These are phyloP conservation scores for Candida peoriensis DNA, from an alignment of 805 yeast species.

Conservation along the genomic window DNA sequence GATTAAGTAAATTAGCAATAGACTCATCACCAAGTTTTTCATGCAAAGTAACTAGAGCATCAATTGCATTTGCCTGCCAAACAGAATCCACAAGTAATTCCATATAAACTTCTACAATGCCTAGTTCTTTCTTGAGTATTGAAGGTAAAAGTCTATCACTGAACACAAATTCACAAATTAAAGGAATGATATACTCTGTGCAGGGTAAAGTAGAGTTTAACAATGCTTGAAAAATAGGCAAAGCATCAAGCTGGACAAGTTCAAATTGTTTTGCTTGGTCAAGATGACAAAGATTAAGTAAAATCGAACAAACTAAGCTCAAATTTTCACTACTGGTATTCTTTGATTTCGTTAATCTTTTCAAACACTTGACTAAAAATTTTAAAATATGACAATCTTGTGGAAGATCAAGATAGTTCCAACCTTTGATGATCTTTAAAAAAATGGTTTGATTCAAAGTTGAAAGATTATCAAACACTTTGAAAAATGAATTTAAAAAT, in stretches of 20 bases:
- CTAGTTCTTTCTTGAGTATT: slow-evolving; percentile 14
- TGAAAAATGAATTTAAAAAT: slow-evolving; percentile 39
- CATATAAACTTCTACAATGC: slow-evolving; percentile 29
- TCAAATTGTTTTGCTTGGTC: slow-evolving; percentile 36
- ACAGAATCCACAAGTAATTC: slow-evolving; percentile 40
- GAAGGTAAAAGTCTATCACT: slow-evolving; percentile 28
- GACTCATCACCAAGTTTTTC: slow-evolving; percentile 30
- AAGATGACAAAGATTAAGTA: slow-evolving; percentile 43
- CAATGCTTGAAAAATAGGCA: slow-evolving; percentile 33
- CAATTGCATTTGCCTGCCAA: slow-evolving; percentile 50
- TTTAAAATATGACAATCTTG: slow-evolving; percentile 30
- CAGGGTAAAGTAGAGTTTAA: slow-evolving; percentile 36
- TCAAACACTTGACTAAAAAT: slow-evolving; percentile 29
- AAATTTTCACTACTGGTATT: slow-evolving; percentile 29
- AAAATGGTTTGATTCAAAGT: slow-evolving; percentile 31
- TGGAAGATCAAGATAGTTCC: slow-evolving; percentile 11
- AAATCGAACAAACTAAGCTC: slow-evolving; percentile 36
- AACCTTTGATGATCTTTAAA: slow-evolving; percentile 30
- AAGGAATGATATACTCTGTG: slow-evolving; percentile 42
- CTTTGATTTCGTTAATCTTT: slow-evolving; percentile 1
- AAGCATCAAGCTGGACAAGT: slow-evolving; percentile 34
- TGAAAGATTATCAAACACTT: slow-evolving; percentile 30
- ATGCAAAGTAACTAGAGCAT: slow-evolving; percentile 41
- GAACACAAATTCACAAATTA: slow-evolving; percentile 42
- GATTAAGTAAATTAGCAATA: slow-evolving; percentile 21